Conservation (phyloP, 495 filamentous ascomycete genomes). For the Aspergillus funiculosus region DNA sequence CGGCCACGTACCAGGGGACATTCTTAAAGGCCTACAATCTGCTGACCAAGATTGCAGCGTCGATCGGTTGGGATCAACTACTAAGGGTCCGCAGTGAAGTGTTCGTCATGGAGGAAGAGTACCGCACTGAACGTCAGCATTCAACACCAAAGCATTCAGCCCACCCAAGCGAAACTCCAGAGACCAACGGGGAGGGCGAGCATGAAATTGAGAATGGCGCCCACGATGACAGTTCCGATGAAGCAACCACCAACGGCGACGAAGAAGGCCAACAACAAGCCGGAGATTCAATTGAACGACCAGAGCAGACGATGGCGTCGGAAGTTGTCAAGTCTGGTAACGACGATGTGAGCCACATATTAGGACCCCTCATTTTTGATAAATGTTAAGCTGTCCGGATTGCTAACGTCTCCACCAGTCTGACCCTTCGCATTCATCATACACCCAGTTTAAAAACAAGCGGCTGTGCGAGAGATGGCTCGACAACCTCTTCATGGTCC, state of each 20-base stretch:
- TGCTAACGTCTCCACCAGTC: conserved; percentile 28
- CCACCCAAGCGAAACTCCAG: conserved; percentile 9
- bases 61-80: conserved; percentile 96
- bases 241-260: conserved; percentile 28
- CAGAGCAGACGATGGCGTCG: conserved; percentile 73
- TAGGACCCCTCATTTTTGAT: too few species aligned
- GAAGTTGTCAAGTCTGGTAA: conserved; percentile 73
- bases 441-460: conserved; percentile 84
- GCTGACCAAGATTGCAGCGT: conserved; percentile 86
- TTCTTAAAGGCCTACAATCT: conserved; percentile 93
- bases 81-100: conserved; percentile 90
- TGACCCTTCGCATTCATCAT: conserved; percentile 45
- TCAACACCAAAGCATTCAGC: conserved; percentile 33
- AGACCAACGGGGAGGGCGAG: conserved; percentile 38
- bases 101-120: conserved; percentile 99
- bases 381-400: too few species aligned
- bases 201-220: conserved; percentile 36
- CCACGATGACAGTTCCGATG: conserved; percentile 22
- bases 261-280: conserved; percentile 34
- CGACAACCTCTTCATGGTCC: conserved; percentile 97
- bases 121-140: conserved; percentile 81
- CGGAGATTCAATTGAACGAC: conserved; percentile 61
- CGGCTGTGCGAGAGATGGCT: conserved; percentile 96
- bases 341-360: conserved; percentile 68
- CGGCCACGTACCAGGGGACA: conserved; percentile 83